Conservation (phyloP, 2,329 filamentous ascomycete genomes). For the Thermoascus crustaceus region DNA sequence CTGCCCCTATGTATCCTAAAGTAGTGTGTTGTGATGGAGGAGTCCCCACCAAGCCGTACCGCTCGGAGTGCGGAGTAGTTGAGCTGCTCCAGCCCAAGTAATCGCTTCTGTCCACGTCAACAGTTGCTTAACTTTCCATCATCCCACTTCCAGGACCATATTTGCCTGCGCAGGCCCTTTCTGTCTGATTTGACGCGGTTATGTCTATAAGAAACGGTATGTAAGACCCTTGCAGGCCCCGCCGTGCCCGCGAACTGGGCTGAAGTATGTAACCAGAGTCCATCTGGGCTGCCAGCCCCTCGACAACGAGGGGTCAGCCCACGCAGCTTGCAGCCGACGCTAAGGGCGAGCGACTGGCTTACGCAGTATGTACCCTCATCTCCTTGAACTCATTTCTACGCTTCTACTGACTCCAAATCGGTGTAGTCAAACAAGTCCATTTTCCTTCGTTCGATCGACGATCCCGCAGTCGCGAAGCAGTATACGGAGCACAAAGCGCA, state of each 20-base stretch:
- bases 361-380: conserved; percentile 58
- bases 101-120: no score
- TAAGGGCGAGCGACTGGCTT: conserved; percentile 86
- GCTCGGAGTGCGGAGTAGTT: no score
- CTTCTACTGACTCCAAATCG: conserved; percentile 5
- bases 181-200: conserved; percentile 6
- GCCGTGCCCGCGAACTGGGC: not conserved
- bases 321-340: conserved; percentile 81
- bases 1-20: no score
- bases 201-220: conserved; percentile 42
- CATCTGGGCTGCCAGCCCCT: conserved; percentile 79
- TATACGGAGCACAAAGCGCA: conserved; percentile 84
- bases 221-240: conserved; percentile 2
- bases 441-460: conserved; percentile 89
- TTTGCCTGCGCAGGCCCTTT: conserved; percentile 5
- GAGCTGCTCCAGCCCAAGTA: no score
- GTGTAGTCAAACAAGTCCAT: conserved; percentile 85
- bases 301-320: conserved; percentile 74
- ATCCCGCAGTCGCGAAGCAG: conserved; percentile 74
- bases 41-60: no score
- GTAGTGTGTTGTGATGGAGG: no score
- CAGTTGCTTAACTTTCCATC: no score
- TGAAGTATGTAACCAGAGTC: conserved; percentile 40
- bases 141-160: not conserved
- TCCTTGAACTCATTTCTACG: not conserved